Evolutionary conservation across 2,329 filamentous ascomycete genomes (phyloP).

Genomic region (Exophiala sp.): DNA sequence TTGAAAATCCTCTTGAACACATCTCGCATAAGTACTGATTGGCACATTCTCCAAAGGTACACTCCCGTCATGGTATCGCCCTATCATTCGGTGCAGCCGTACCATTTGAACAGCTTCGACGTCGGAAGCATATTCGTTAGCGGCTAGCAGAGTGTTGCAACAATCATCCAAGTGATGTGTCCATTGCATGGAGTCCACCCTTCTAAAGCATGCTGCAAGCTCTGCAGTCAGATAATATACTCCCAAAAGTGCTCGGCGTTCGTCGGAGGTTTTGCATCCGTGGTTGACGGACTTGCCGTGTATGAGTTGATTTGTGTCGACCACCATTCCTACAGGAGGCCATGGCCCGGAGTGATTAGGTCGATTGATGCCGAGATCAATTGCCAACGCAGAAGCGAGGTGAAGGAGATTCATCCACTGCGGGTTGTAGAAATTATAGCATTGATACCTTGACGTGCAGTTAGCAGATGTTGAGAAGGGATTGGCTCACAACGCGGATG

Average conservation of each 20-base stretch:
- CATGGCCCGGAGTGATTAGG: neutral
- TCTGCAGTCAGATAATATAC: constrained; percentile 8
- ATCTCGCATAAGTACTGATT: constrained; percentile 37
- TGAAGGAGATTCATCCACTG: constrained; percentile 36
- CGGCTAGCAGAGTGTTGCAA: constrained; percentile 44
- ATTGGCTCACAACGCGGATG: neutral
- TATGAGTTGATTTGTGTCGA: constrained; percentile 8
- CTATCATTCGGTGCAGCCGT: constrained; percentile 50
- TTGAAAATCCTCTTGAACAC: constrained; percentile 44
- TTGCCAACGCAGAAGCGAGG: constrained; percentile 36
- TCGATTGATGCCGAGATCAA: constrained; percentile 34
- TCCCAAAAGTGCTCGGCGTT: constrained; percentile 15
- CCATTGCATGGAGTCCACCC: constrained; percentile 48
- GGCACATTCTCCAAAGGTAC: constrained; percentile 20
- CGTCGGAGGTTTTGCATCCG: constrained; percentile 10
- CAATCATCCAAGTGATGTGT: constrained; percentile 54
- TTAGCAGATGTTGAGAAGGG: neutral
- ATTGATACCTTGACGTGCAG: constrained; percentile 31
- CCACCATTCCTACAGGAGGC: constrained; percentile 2
- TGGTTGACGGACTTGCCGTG: constrained; percentile 6
- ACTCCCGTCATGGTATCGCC: constrained; percentile 31
- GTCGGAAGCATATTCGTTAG: constrained; percentile 49
- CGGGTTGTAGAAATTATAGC: constrained; percentile 33
- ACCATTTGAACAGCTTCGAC: constrained; percentile 47
- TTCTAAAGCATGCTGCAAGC: constrained; percentile 33